Evolutionary conservation across 2,329 filamentous ascomycete species (phyloP).

Genomic region (Simplicillium aogashimaense): DNA sequence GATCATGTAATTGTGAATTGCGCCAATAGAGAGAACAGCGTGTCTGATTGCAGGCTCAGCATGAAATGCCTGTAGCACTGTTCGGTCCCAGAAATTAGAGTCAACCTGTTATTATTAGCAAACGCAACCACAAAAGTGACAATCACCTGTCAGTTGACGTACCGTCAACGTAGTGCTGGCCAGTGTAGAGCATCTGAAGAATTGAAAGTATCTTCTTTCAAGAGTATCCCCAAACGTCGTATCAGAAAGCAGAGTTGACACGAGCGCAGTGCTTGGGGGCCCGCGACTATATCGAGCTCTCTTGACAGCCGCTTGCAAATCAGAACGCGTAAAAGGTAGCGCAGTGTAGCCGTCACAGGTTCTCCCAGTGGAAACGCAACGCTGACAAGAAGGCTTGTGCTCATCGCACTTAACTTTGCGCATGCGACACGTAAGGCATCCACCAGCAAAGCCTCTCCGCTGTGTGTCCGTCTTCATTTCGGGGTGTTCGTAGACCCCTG

Average conservation of each 20-base stretch:
- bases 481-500: too few species aligned
- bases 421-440: constrained; percentile 5
- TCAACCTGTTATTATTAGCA: background rate
- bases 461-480: too few species aligned
- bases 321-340: constrained; percentile 1
- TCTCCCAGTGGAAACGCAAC: constrained; percentile 1
- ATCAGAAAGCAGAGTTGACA: constrained; percentile 1
- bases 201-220: constrained; percentile 1
- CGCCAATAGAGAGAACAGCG: constrained; percentile 1
- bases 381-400: background rate
- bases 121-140: background rate
- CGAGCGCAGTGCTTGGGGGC: background rate
- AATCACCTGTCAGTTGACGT: background rate
- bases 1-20: constrained; percentile 2
- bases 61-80: constrained; percentile 3
- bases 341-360: constrained; percentile 1
- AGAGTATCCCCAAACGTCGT: background rate
- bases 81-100: constrained; percentile 1
- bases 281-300: background rate
- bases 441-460: background rate
- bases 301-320: background rate
- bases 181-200: constrained; percentile 1
- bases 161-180: constrained; percentile 2
- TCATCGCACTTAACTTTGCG: constrained; percentile 4
- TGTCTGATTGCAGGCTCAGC: constrained; percentile 1